phyloP scores from a whole-genome alignment of 495 filamentous ascomycete genomes.

The Neurospora pannonica region DNA sequence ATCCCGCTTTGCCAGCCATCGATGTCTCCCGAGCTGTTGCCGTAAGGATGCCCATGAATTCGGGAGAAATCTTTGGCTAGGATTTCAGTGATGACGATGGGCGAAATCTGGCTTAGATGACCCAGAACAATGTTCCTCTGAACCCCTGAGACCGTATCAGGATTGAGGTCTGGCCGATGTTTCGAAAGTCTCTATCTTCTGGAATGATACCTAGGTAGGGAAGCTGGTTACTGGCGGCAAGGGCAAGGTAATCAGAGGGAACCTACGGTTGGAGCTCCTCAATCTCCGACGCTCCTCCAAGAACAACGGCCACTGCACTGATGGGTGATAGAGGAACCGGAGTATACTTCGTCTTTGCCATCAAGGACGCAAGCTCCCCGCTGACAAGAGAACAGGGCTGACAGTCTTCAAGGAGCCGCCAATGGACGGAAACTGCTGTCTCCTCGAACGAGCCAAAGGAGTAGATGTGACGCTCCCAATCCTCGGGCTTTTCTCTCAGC shows the following conservation, averaged over 20 bases:
- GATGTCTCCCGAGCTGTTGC: constrained; percentile 36
- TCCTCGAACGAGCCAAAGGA: constrained; percentile 37
- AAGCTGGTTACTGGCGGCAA: background rate
- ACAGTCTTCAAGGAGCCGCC: background rate
- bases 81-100: constrained; percentile 56
- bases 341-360: background rate
- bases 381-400: background rate
- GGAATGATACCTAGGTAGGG: background rate
- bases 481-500: constrained; percentile 45
- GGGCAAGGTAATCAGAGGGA: background rate
- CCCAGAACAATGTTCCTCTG: constrained; percentile 50
- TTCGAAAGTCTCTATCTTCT: background rate
- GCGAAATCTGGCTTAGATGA: constrained; percentile 47
- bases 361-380: background rate
- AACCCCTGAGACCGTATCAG: constrained; percentile 34
- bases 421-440: background rate
- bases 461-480: constrained; percentile 48
- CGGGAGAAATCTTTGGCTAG: constrained; percentile 66
- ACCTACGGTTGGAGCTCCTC: background rate
- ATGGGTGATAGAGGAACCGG: background rate
- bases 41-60: constrained; percentile 60
- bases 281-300: background rate
- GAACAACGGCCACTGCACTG: background rate
- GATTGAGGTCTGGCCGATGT: background rate
- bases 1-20: constrained; percentile 55